These are phyloP conservation scores for Sequoia sempervirens DNA, from an alignment of 75 land plant species.

Conservation along the genomic window DNA sequence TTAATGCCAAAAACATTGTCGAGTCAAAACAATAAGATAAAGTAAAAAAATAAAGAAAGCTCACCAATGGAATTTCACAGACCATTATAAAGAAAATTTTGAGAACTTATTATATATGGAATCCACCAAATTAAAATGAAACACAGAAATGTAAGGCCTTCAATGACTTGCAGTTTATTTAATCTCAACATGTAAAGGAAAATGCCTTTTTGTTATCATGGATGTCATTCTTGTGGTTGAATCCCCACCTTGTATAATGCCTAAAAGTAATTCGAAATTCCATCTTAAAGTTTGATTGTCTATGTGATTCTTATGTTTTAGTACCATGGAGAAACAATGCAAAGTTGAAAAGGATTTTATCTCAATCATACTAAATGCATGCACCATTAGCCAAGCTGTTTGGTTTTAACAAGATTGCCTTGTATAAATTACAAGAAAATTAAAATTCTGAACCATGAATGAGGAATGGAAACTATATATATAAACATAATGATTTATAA, in stretches of 20 bases:
- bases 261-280: not conserved
- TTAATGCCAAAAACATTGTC: not conserved
- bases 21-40: not conserved
- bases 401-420: not conserved
- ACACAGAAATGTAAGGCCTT: not conserved
- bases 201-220: not conserved
- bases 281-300: not conserved
- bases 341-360: not conserved
- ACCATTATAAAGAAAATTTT: not conserved
- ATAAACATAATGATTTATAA: not conserved
- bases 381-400: not conserved
- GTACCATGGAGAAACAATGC: not conserved
- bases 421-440: not conserved
- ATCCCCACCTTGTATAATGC: conserved; percentile 26
- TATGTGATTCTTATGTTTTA: not conserved
- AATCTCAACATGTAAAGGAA: not conserved
- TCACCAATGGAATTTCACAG: not conserved
- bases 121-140: not conserved
- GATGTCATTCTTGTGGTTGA: conserved; percentile 5
- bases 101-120: not conserved
- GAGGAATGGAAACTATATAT: not conserved
- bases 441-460: not conserved
- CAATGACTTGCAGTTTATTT: not conserved
- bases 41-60: not conserved
- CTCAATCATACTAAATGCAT: not conserved